Base-by-base conservation (phyloP, 805 yeast species). In the Clavispora vitiphila region DNA sequence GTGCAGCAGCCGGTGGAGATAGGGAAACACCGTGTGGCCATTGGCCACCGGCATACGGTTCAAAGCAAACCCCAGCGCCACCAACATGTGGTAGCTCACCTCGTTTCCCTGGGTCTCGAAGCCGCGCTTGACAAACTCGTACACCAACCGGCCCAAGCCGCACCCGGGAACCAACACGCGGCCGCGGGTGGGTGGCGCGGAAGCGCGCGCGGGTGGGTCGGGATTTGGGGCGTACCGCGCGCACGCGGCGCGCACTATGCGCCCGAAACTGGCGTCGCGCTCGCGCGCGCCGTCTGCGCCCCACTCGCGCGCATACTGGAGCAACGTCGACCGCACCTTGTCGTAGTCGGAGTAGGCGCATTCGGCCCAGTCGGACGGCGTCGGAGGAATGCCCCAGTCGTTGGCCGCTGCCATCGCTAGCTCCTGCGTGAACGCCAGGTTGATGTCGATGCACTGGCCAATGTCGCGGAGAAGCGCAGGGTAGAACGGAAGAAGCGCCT, bases 21-120 rank as follows among this genome's bases (percentile, higher is more conserved):
- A 80, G 1, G 86, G 86, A 50, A 71, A 71, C 0, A 81, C 55
- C 3, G 69, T 56, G 50, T 65, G 69, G 23, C 63, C 60, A 41
- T 72, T 63, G 3, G 65, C 60, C 41, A 60, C 55, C 29, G 57
- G 60, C 7, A 78, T 62, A 37, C 67, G 68, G 49, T 80, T 81
- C 23, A 81, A 56, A 4, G 81, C 57, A 48, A 62, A 79, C 48
- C 72, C 76, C 21, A 83, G 78, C 11, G 75, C 69, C 9, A 79
- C 55, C 3, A 81, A 58, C 85, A 81, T 81, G 51, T 78, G 85
- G 54, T 78, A 79, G 18, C 82, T 73, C 50, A 78, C 71, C 50
- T 81, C 87, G 53, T 80, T 81, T 0, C 87, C 87, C 50, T 81
- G 83, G n/a, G 77, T 70, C 64, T 70, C 60, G 52, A 77, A 81